A percentile compares a stretch with the other conserved stretches of the same genome.
Evolutionary conservation across 2,329 filamentous ascomycete genomes (phyloP).

Genomic region (Fusarium heterosporum): DNA sequence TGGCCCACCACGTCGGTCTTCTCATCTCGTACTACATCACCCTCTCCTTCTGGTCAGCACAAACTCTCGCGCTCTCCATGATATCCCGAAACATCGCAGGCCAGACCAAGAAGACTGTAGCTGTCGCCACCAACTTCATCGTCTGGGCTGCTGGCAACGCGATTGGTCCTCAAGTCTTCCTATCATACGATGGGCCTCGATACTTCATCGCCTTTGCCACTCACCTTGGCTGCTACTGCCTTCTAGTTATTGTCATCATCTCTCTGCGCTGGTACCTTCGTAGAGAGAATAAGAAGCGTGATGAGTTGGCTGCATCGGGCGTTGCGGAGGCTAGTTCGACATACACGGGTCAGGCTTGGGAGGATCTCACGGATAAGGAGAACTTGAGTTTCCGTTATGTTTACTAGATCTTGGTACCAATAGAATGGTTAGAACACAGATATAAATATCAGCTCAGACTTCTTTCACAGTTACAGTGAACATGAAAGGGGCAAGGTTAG

Average conservation of each 20-base stretch:
- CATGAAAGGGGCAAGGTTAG: neutral
- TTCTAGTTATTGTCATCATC: constrained; percentile 68
- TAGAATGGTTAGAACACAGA: neutral
- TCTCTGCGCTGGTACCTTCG: constrained; percentile 69
- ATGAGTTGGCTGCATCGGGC: constrained; percentile 58
- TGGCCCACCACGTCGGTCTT: constrained; percentile 63
- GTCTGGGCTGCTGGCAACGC: constrained; percentile 77
- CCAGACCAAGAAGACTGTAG: constrained; percentile 78
- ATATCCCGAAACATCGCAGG: constrained; percentile 77
- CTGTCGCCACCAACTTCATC: constrained; percentile 76
- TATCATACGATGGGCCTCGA: constrained; percentile 56
- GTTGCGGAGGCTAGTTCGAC: constrained; percentile 54
- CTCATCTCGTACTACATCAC: constrained; percentile 81
- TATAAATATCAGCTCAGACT: neutral
- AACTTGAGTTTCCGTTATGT: constrained; percentile 71
- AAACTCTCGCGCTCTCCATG: constrained; percentile 74
- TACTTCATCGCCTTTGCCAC: constrained; percentile 78
- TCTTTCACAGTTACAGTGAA: neutral
- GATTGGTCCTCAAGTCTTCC: constrained; percentile 57
- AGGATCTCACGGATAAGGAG: constrained; percentile 72
- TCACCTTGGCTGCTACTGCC: constrained; percentile 75
- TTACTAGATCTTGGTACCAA: neutral
- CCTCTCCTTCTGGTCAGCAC: constrained; percentile 81
- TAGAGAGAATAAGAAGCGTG: constrained; percentile 69
- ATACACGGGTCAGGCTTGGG: constrained; percentile 62